Percentiles rank a stretch among this genome's conserved stretches.
Evolutionary conservation across 1,139 yeast species (phyloP).

Genomic region (Lodderomyces margitis): DNA sequence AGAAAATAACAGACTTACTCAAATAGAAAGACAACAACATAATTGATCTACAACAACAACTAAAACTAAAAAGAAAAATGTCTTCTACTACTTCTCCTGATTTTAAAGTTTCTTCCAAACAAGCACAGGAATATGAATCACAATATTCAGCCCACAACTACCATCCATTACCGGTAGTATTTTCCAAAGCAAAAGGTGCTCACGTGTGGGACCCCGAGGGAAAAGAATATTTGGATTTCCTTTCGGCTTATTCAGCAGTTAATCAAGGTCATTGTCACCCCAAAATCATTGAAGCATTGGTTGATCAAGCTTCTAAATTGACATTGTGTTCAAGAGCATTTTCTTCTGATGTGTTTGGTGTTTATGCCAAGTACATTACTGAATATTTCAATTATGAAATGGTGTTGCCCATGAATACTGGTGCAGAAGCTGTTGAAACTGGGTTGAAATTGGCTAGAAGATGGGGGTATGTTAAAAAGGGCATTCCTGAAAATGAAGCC

Average conservation of each 20-base stretch:
- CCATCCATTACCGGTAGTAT: constrained; percentile 95
- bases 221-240: constrained; percentile 78
- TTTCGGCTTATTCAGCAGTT: constrained; percentile 94
- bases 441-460: constrained; percentile 91
- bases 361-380: constrained; percentile 83
- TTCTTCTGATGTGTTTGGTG: constrained; percentile 84
- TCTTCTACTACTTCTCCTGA: constrained; percentile 15
- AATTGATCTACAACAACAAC: too few relatives aligned
- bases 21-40: too few relatives aligned
- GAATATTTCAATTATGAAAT: constrained; percentile 88
- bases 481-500: constrained; percentile 80
- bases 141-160: constrained; percentile 94
- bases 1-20: too few relatives aligned
- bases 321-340: constrained; percentile 93
- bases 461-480: constrained; percentile 93
- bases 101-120: constrained; percentile 56
- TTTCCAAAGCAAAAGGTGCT: constrained; percentile 83
- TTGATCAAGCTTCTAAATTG: constrained; percentile 81
- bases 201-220: constrained; percentile 99
- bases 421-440: constrained; percentile 98
- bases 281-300: constrained; percentile 77
- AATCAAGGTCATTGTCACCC: constrained; percentile 99
- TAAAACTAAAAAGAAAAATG: too few relatives aligned
- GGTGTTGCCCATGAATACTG: constrained; percentile 97
- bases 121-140: constrained; percentile 68